Evolutionary conservation across 176 grass and related monocot species (phyloP), one percentile per base, ranked within the genome.

Genomic region (Cocos nucifera): DNA sequence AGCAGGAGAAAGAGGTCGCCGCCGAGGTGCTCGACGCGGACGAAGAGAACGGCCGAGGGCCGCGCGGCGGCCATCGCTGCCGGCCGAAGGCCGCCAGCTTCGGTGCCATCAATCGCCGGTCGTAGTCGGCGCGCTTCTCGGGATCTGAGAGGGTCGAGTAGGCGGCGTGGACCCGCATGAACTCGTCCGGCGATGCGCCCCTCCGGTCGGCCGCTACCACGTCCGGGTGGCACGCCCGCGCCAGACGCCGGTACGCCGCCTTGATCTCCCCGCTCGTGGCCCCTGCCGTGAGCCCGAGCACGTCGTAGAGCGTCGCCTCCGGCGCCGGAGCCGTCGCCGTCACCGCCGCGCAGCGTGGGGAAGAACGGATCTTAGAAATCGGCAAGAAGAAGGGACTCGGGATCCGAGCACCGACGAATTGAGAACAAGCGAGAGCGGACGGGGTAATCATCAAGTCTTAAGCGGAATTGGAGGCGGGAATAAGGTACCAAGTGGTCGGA

Each of bases 211-310:
- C 53, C 20, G 28, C 17, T 17, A 52, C 30, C 53, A 57, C 73
- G 35, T 81, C 78, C 16, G 78, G 78, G 24, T 81, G 78, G 32
- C 65, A 75, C 39, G 10, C 30, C 21, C 57, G 65, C 51, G 72
- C 78, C 0, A 81, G 39, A 17, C 52, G 57, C 16, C 78, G 65
- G 35, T 81, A 81, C 0, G 72, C 78, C 0, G 71, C 67, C 68
- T 75, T 81, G 17, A 81, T 71, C 62, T 81, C 78, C 3, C 56
- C 26, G 18, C 22, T 53, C 1, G 62, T 65, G 32, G 78, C 78
- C 18, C 35, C 61, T 8, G 56, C 24, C 50, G 58, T 58, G 16
- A 81, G 12, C n/a, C 53, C 78, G 44, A 81, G 52, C 35, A 75
- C 73, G 24, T 81, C 78, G 44, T 81, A 81, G n/a, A 48, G 20